Base-by-base conservation (phyloP, 176 grass and related monocot genomes). In the Triticum urartu region DNA sequence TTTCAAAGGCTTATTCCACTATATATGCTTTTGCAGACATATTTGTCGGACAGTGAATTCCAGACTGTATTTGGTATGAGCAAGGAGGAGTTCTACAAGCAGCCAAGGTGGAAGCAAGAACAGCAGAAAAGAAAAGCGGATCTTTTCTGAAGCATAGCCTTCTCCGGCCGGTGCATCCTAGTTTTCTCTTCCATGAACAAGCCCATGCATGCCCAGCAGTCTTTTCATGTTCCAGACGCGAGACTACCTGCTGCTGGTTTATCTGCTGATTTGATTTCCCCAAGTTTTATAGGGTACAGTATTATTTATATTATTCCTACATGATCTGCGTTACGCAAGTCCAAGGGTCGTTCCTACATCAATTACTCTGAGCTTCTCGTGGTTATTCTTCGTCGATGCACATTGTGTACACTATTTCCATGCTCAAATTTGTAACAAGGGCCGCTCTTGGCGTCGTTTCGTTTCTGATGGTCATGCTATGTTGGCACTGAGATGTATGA, bases 61-160 rank as follows among this genome's bases (percentile, higher is more conserved):
- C 69, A 94, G 80, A 91, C 70, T 35, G 77, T 93, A 18, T 87
- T 99, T 75, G 90, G 92, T 18, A 85, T 94, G 83, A 75, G 89
- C 6, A 99, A 84, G 60, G 94, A 97, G 63, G 87, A 90, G 25
- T 99, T 99, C 85, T 91, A 99, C 82, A 77, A 90, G 77, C 97
- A 97, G 62, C 97, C 97, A 72, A 91, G 93, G 73, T 99, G 97
- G 97, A 99, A 99, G 90, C 94, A 97, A 91, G 97, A 99, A 52
- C 62, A 91, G 77, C 94, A 90, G 90, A 99, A 99, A 88, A 94
- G 79, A 69, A 97, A 97, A 87, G 80, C 85, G 25, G 92, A 95
- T 72, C 94, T 99, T 81, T 99, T 99, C 92, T 99, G 81, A 89
- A 76, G 58, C 64, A 50, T 3, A 13, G 2, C 13, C 54, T 30